A percentile compares a stretch with the other conserved stretches of the same genome.
Conservation (phyloP, 768 basidiomycete species). For the Kwoniella bestiolae region DNA sequence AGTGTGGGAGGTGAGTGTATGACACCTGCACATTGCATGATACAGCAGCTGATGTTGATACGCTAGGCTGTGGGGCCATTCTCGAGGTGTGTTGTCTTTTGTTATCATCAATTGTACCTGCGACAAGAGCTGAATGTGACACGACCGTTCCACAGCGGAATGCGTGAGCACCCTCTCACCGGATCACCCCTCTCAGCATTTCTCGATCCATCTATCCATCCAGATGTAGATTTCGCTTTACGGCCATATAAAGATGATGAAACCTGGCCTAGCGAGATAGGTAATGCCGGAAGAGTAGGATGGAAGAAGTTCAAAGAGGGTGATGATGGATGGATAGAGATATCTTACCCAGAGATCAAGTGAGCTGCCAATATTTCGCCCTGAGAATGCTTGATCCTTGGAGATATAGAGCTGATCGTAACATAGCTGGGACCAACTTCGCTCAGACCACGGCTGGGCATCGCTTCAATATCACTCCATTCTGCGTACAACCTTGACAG, state of each 20-base stretch:
- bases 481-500: slow-evolving; percentile 67
- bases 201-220: slow-evolving; percentile 15
- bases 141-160: slow-evolving; percentile 33
- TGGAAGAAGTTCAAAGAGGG: slow-evolving; percentile 37
- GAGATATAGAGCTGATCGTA: not conserved
- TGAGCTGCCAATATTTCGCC: not conserved
- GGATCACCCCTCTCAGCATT: slow-evolving; percentile 40
- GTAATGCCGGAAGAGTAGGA: slow-evolving; percentile 33
- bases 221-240: slow-evolving; percentile 42
- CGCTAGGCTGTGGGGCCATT: slow-evolving; percentile 45
- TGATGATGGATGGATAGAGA: slow-evolving; percentile 37
- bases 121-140: too few species aligned
- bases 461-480: slow-evolving; percentile 78
- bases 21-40: not conserved
- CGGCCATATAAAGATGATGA: slow-evolving; percentile 23
- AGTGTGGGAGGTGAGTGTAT: slow-evolving; percentile 33
- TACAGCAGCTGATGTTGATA: not conserved
- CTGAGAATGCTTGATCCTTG: too few species aligned
- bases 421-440: slow-evolving; percentile 71
- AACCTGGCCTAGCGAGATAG: slow-evolving; percentile 46
- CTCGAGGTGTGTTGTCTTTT: slow-evolving; percentile 28
- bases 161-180: slow-evolving; percentile 49
- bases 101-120: too few species aligned
- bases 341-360: slow-evolving; percentile 42
- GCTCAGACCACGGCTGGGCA: slow-evolving; percentile 83